Evolutionary conservation across 805 yeast genomes (phyloP).

Genomic region (Wickerhamiella azyma): DNA sequence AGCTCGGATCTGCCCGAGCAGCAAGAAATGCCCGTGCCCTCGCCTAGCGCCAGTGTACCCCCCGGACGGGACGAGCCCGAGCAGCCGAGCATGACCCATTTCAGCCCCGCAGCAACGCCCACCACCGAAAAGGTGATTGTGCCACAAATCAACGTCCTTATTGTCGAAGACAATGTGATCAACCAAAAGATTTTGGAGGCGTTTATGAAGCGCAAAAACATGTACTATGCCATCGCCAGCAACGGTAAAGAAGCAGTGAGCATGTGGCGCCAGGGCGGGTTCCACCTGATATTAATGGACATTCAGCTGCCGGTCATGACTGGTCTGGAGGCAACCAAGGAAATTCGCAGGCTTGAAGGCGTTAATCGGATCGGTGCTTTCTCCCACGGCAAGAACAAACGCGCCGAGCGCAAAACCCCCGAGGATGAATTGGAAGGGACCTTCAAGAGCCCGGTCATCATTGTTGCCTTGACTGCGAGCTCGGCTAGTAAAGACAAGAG

Average conservation of each 20-base stretch:
- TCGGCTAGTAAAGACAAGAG: conserved; percentile 73
- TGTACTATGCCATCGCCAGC: conserved; percentile 73
- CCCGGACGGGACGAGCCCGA: not conserved
- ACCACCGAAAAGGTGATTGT: conserved; percentile 37
- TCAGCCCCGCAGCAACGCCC: not conserved
- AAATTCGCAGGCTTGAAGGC: conserved; percentile 72
- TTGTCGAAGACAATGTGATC: conserved; percentile 92
- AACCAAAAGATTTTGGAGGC: conserved; percentile 86
- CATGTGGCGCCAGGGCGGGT: conserved; percentile 89
- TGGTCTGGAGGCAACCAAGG: conserved; percentile 89
- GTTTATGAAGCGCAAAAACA: conserved; percentile 71
- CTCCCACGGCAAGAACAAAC: conserved; percentile 32
- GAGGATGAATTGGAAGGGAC: conserved; percentile 16
- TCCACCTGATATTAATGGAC: conserved; percentile 91
- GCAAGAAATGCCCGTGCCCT: not conserved
- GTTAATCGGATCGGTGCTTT: conserved; percentile 63
- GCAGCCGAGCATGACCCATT: not conserved
- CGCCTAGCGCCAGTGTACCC: not conserved
- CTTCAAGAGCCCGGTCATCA: conserved; percentile 92
- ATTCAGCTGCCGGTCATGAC: conserved; percentile 92
- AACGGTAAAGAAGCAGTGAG: conserved; percentile 93
- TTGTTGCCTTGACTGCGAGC: conserved; percentile 92
- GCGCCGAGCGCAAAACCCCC: conserved; percentile 34
- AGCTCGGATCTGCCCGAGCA: not conserved
- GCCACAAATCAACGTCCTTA: conserved; percentile 79